Evolutionary conservation across 2,329 filamentous ascomycete species (phyloP).

Genomic region (Scedosporium aurantiacum): DNA sequence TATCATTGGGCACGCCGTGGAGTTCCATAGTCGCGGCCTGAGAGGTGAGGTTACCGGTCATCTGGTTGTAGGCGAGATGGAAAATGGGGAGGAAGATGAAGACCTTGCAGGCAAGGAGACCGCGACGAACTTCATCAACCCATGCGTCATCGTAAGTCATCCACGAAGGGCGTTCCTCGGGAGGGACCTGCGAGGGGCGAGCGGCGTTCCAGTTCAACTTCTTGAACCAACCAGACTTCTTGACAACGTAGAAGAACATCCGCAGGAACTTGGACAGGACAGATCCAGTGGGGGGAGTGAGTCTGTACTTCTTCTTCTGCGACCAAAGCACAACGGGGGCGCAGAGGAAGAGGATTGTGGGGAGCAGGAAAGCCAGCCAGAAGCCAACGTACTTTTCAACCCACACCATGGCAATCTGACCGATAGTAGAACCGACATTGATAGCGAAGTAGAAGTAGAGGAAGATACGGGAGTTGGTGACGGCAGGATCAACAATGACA

Average conservation of each 20-base stretch:
- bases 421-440: slow-evolving; percentile 53
- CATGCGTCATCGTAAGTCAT: slow-evolving; percentile 77
- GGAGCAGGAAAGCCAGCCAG: slow-evolving; percentile 60
- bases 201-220: slow-evolving; percentile 56
- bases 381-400: slow-evolving; percentile 68
- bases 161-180: slow-evolving; percentile 49
- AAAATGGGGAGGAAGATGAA: slow-evolving; percentile 59
- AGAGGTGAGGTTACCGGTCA: slow-evolving; percentile 48
- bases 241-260: slow-evolving; percentile 49
- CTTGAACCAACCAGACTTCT: slow-evolving; percentile 52
- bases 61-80: slow-evolving; percentile 48
- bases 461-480: slow-evolving; percentile 59
- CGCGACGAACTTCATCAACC: slow-evolving; percentile 68
- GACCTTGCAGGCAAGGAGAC: slow-evolving; percentile 57
- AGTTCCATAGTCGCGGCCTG: slow-evolving; percentile 58
- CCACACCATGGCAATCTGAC: slow-evolving; percentile 57
- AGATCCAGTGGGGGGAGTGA: slow-evolving; percentile 58
- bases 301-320: slow-evolving; percentile 49
- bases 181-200: slow-evolving; percentile 53
- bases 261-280: slow-evolving; percentile 56
- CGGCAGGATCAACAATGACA: slow-evolving; percentile 59
- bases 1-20: slow-evolving; percentile 64
- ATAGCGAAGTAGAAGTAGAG: slow-evolving; percentile 49
- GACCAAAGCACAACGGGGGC: slow-evolving; percentile 52
- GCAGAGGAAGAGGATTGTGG: slow-evolving; percentile 52